Percentiles rank a stretch among this genome's conserved stretches.
Conservation (phyloP, 2,329 filamentous ascomycete species). For the Hymenoscyphus albidus region DNA sequence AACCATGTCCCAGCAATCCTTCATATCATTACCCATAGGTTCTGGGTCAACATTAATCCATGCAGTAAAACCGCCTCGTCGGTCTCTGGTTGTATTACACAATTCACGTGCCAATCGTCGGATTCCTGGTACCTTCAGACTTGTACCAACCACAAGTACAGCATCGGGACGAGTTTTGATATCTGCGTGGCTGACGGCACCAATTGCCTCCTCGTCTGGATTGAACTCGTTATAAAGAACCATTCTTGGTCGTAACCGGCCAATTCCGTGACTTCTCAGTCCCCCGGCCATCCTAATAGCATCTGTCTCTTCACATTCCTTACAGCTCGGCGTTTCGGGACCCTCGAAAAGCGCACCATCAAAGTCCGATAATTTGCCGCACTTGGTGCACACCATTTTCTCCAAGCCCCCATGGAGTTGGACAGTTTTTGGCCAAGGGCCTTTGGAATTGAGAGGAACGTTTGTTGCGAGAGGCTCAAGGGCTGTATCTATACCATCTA, state of each 20-base stretch:
- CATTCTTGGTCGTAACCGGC: constrained; percentile 83
- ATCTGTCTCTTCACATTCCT: constrained; percentile 70
- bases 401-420: constrained; percentile 91
- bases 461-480: constrained; percentile 75
- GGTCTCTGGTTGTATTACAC: constrained; percentile 78
- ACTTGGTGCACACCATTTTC: constrained; percentile 97
- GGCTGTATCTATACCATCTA: constrained; percentile 88
- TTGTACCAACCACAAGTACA: constrained; percentile 91
- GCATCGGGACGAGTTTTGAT: constrained; percentile 83
- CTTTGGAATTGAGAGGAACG: constrained; percentile 77
- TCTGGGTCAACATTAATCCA: constrained; percentile 93
- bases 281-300: constrained; percentile 72
- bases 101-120: constrained; percentile 85
- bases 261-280: constrained; percentile 90
- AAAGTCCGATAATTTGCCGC: constrained; percentile 71
- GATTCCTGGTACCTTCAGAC: constrained; percentile 90
- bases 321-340: constrained; percentile 76
- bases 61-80: constrained; percentile 79
- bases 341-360: constrained; percentile 77
- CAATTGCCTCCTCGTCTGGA: constrained; percentile 93
- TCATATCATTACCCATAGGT: constrained; percentile 78
- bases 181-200: constrained; percentile 82
- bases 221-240: constrained; percentile 98
- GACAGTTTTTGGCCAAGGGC: constrained; percentile 88
- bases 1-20: constrained; percentile 89